Base-by-base conservation (phyloP, 768 basidiomycete species). In the Rhizopogon roseolus region DNA sequence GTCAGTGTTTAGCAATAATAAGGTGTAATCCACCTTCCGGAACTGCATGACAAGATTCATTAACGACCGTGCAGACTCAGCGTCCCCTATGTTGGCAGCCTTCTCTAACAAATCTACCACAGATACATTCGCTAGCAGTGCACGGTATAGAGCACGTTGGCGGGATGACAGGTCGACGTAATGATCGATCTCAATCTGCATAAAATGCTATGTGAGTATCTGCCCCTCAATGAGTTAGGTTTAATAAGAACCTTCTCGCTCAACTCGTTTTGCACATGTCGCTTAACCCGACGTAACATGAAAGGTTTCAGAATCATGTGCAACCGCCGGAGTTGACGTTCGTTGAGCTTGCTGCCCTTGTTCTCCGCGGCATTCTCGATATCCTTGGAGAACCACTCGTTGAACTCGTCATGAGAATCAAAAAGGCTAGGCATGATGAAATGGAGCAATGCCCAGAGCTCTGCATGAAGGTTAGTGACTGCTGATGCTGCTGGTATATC, bases 1-100 rank as follows among this genome's bases (percentile, higher is more conserved):
- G 8, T 55, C 34, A 49, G 43, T 19, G 19, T 22, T 46, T 45
- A 36, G 37, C 49, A 43, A 55, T 25, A 29, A 29, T n/a, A 27
- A 54, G 44, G 32, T 11, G 40, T 41, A 46, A 54, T 71, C 27
- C 52, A 90, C 93, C 78, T 99, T 99, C 60, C 97, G 86, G 78
- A 98, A 98, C 68, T 99, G 97, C 97, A 99, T 99, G 57, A 99
- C 97, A 56, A 99, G 80, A 70, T 98, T 99, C 96, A 98, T 98
- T 56, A 99, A 75, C 6, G 93, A 92, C 50, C 93, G 86, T 49
- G 94, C 93, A 29, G 91, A 92, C 60, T 94, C 91, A 6, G 84
- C 90, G 62, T 96, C 93, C 14, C 93, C 90, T 55, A 93, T 84
- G 59, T 90, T 90, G 4, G 91, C 86, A 9, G 97, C 95, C 68